A percentile compares a stretch with the other conserved stretches of the same genome.
These are phyloP conservation scores for Pseudozyma hubeiensis DNA, from an alignment of 1,284 basidiomycete species.

Conservation along the genomic window DNA sequence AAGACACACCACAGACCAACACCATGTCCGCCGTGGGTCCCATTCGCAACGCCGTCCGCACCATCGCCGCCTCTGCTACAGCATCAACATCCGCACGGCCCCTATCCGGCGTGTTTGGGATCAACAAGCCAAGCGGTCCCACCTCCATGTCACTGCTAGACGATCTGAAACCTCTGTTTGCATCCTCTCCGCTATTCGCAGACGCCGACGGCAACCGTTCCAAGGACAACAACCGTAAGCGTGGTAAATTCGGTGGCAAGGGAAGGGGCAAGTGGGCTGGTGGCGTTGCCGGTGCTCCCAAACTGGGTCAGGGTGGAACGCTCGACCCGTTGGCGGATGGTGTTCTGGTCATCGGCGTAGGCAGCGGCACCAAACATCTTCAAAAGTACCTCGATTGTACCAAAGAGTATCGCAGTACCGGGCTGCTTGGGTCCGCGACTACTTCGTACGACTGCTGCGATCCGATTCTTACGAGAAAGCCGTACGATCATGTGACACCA, in stretches of 20 bases:
- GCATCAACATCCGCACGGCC: constrained; percentile 71
- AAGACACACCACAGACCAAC: constrained; percentile 2
- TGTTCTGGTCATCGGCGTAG: constrained; percentile 86
- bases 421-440: constrained; percentile 91
- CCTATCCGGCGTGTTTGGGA: constrained; percentile 82
- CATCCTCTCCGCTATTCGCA: constrained; percentile 81
- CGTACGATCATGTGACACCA: constrained; percentile 85
- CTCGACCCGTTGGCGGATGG: constrained; percentile 97
- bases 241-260: constrained; percentile 46
- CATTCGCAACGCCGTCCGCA: constrained; percentile 25
- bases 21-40: constrained; percentile 32
- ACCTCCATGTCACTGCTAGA: constrained; percentile 92
- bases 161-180: constrained; percentile 82
- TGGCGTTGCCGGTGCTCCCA: constrained; percentile 69
- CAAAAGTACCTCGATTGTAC: constrained; percentile 86
- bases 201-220: constrained; percentile 70
- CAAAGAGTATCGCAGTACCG: constrained; percentile 88
- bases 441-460: constrained; percentile 91
- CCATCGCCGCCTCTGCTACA: constrained; percentile 7
- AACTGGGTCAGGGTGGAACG: constrained; percentile 92
- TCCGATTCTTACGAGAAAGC: constrained; percentile 72
- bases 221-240: constrained; percentile 66
- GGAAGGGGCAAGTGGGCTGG: constrained; percentile 51
- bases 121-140: constrained; percentile 86
- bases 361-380: constrained; percentile 89